These are phyloP conservation scores for Eimeria falciformis DNA, from an alignment of 169 alveolate genomes.

Conservation along the genomic window DNA sequence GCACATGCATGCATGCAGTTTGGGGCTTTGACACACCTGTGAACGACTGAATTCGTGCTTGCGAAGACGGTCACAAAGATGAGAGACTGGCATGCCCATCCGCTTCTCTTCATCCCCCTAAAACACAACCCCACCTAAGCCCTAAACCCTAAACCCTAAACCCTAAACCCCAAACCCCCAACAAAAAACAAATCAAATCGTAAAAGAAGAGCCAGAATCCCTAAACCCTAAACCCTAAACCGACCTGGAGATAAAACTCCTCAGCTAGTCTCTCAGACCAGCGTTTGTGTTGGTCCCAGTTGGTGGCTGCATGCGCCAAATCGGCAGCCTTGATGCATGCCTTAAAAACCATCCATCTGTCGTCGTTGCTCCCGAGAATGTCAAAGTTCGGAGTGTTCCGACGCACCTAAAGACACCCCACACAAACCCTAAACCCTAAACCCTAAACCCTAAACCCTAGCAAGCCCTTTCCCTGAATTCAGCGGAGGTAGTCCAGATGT, in stretches of 20 bases:
- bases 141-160: constrained; percentile 5
- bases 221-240: neutral
- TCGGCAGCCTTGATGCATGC: constrained; percentile 88
- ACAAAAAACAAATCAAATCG: neutral
- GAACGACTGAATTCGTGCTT: constrained; percentile 87
- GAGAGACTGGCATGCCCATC: constrained; percentile 86
- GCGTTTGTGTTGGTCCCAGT: constrained; percentile 82
- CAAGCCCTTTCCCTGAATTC: too few species aligned
- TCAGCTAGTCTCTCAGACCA: constrained; percentile 86
- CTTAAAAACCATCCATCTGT: constrained; percentile 74
- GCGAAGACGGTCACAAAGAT: constrained; percentile 90
- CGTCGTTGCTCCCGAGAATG: constrained; percentile 15
- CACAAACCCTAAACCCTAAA: constrained; percentile 14
- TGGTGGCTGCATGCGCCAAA: constrained; percentile 86
- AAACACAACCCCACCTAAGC: neutral
- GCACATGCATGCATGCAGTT: neutral
- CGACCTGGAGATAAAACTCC: constrained; percentile 82
- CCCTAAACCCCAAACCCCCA: neutral
- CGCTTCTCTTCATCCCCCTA: constrained; percentile 82
- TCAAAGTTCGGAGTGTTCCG: constrained; percentile 17
- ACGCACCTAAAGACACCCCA: constrained; percentile 31
- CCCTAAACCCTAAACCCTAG: constrained; percentile 54
- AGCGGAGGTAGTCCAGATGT: too few species aligned
- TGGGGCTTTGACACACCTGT: constrained; percentile 82
- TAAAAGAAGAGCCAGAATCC: neutral